Conservation (phyloP, 225 moss, liverwort and hornwort species). For the Bryum argenteum region DNA sequence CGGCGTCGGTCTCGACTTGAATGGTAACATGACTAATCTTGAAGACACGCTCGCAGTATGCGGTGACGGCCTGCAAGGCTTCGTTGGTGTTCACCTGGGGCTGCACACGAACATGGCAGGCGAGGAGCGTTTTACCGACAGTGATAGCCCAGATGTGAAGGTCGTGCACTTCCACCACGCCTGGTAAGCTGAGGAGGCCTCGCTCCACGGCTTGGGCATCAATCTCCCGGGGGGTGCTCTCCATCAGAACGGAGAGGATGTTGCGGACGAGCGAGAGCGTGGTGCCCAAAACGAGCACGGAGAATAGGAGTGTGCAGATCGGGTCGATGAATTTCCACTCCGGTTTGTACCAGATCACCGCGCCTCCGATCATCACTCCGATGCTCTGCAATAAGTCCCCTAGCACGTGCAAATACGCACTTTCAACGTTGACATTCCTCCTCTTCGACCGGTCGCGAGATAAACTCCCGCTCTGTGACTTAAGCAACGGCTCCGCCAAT, state of each 20-base stretch:
- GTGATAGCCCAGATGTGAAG: constrained; percentile 99
- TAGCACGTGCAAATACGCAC: constrained; percentile 87
- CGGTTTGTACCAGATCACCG: constrained; percentile 82
- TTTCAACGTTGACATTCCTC: constrained; percentile 79
- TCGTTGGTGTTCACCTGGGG: constrained; percentile 68
- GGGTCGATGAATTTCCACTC: constrained; percentile 76
- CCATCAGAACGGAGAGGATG: constrained; percentile 90
- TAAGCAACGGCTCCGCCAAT: constrained; percentile 45
- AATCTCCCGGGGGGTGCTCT: constrained; percentile 91
- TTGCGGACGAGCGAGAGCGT: constrained; percentile 83
- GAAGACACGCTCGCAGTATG: constrained; percentile 67
- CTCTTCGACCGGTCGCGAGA: constrained; percentile 37
- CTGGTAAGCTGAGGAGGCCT: constrained; percentile 65
- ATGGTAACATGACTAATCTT: constrained; percentile 92
- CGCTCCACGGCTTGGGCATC: constrained; percentile 71
- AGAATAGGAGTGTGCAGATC: constrained; percentile 80
- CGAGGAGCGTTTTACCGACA: constrained; percentile 83
- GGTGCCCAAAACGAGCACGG: constrained; percentile 74
- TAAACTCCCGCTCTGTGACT: constrained; percentile 31
- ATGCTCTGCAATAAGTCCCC: constrained; percentile 94
- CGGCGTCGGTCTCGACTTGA: constrained; percentile 77
- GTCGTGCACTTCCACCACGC: constrained; percentile 89
- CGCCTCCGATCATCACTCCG: constrained; percentile 91
- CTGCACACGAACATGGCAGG: constrained; percentile 81
- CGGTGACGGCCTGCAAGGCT: constrained; percentile 59